Evolutionary conservation across 257 asterid genomes (phyloP).

Genomic region (Thymus quinquecostatus): DNA sequence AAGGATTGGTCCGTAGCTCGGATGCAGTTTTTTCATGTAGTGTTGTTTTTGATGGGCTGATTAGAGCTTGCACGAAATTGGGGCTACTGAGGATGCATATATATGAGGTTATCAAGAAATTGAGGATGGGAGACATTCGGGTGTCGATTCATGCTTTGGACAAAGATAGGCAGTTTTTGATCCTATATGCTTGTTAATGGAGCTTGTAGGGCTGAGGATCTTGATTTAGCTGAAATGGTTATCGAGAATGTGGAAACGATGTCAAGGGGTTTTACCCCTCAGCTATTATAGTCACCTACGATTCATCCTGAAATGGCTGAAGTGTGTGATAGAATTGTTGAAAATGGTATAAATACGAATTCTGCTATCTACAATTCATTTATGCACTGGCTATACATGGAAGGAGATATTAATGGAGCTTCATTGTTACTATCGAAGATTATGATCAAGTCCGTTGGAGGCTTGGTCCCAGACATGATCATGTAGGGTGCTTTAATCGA

Average conservation of each 20-base stretch:
- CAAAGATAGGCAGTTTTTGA: conserved; percentile 28
- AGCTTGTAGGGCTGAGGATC: conserved; percentile 57
- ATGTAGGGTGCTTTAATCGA: conserved; percentile 74
- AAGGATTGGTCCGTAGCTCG: conserved; percentile 45
- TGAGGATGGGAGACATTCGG: conserved; percentile 38
- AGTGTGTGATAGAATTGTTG: conserved; percentile 62
- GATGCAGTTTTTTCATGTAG: conserved; percentile 25
- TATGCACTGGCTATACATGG: conserved; percentile 63
- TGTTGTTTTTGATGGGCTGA: conserved; percentile 61
- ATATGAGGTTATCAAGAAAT: conserved; percentile 58
- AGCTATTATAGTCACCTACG: conserved; percentile 62
- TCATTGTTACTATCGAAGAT: conserved; percentile 47
- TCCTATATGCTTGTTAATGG: conserved; percentile 80
- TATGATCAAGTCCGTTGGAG: conserved; percentile 75
- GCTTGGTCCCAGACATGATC: conserved; percentile 65
- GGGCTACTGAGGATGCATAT: conserved; percentile 60
- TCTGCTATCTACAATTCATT: conserved; percentile 67
- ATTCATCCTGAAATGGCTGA: conserved; percentile 55
- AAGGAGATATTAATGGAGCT: conserved; percentile 69
- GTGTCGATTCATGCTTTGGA: conserved; percentile 83
- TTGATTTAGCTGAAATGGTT: conserved; percentile 59
- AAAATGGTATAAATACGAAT: conserved; percentile 58
- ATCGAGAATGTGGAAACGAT: conserved; percentile 47
- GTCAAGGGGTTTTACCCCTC: conserved; percentile 46
- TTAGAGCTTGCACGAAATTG: conserved; percentile 74